Evolutionary conservation across 2,329 filamentous ascomycete genomes (phyloP), one percentile per base, ranked within the genome.

Genomic region (Amylocarpus encephaloides): DNA sequence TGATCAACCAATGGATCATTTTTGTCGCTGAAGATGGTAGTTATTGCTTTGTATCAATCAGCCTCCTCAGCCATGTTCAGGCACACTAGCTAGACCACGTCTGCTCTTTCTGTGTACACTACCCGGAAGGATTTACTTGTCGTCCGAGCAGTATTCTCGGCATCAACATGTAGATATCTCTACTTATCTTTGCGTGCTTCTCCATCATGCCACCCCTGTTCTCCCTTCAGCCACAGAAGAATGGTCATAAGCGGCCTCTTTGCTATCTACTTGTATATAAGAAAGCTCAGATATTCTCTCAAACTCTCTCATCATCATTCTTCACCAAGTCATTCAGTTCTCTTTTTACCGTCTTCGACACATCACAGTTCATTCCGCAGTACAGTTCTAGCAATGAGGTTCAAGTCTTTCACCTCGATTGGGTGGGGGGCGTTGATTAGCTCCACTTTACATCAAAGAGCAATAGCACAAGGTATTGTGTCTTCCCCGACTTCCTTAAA

Each of bases 291-390:
- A 41, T 41, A 32, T 40, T 35, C 35, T 39, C 35, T 40, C 34
- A 40, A 47, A 39, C 32, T 30, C 35, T 29, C 33, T 47, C 44
- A 47, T 22, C 18, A 35, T 35, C 16, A 46, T 12, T 26, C 22
- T 26, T 26, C 11, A 6, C 19, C 30, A 35, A 36, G 11, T n/a
- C 3, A 12, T 26, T 32, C 18, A 6, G 26, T 40, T 15, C 41
- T 34, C 13, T 26, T 11, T 32, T 19, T 15, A 44, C 18, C 32
- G 5, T n/a, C 19, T 47, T 26, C 7, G 22, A 26, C 7, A 26
- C 22, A 26, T 7, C 22, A 26, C 22, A 26, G 22, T 26, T 26
- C 22, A 26, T 26, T 26, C 22, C 22, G 7, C 7, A 26, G 22
- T 4, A 26, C 4, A 26, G 22, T 26, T 26, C 16, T 19, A 33